A percentile compares a stretch with the other conserved stretches of the same genome.
These are phyloP conservation scores for Colletotrichum tabaci DNA, from an alignment of 2,329 filamentous ascomycete genomes.

Conservation along the genomic window DNA sequence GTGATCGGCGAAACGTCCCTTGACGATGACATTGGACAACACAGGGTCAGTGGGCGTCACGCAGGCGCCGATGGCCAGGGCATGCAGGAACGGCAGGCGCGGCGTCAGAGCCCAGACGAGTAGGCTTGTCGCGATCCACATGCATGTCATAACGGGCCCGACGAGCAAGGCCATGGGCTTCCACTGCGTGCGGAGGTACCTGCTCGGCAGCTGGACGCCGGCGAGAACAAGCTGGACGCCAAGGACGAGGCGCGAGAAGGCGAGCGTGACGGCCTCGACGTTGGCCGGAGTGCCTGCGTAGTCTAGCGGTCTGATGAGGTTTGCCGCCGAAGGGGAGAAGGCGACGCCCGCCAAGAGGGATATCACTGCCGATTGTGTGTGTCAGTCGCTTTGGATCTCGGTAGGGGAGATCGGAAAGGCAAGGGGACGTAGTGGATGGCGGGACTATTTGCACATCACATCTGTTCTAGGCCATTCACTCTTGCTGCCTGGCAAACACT, in stretches of 20 bases:
- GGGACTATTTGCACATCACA: neutral
- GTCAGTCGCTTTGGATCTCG: conserved; percentile 17
- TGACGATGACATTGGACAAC: conserved; percentile 90
- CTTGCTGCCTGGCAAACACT: conserved; percentile 53
- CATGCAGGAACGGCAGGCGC: conserved; percentile 80
- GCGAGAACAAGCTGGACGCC: conserved; percentile 92
- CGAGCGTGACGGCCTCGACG: conserved; percentile 81
- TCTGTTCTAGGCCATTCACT: conserved; percentile 3
- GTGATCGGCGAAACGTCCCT: conserved; percentile 92
- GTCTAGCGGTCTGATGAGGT: conserved; percentile 81
- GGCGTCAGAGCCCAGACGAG: conserved; percentile 85
- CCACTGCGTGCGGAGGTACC: conserved; percentile 86
- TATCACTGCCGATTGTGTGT: conserved; percentile 72
- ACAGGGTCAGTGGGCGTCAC: conserved; percentile 95
- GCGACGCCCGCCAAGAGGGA: conserved; percentile 84
- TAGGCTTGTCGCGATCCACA: conserved; percentile 89
- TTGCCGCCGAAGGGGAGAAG: conserved; percentile 83
- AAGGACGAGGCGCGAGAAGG: conserved; percentile 88
- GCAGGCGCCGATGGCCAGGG: conserved; percentile 85
- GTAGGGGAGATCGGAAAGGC: conserved; percentile 11
- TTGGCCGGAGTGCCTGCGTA: conserved; percentile 75
- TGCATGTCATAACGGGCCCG: conserved; percentile 86
- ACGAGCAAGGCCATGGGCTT: conserved; percentile 81
- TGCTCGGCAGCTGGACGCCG: conserved; percentile 87
- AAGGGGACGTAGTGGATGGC: neutral